phyloP scores from a whole-genome alignment of 805 yeast genomes.

The Groenewaldozyma salmanticensis region DNA sequence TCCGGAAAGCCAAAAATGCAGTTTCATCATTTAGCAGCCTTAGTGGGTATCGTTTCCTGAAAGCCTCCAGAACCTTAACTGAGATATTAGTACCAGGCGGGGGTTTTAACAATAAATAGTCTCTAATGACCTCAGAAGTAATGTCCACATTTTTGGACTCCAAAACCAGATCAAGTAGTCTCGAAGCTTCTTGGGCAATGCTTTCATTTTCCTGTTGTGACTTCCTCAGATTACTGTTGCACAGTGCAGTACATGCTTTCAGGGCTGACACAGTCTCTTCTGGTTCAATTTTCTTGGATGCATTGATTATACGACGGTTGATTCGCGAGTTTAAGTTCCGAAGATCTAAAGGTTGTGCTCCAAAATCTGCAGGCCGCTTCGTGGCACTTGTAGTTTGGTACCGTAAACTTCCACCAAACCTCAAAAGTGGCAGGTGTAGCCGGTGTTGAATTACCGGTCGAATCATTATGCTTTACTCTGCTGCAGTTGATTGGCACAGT shows the following conservation, averaged over 20 bases:
- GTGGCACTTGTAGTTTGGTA: neutral
- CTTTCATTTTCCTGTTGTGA: conserved; percentile 16
- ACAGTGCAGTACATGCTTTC: conserved; percentile 20
- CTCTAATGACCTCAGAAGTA: conserved; percentile 14
- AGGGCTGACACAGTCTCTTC: conserved; percentile 14
- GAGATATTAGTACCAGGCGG: conserved; percentile 18
- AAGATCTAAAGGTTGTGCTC: conserved; percentile 9
- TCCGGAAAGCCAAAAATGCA: conserved; percentile 56
- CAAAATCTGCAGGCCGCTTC: conserved; percentile 2
- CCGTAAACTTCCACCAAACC: too few species aligned
- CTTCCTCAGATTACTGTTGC: too few species aligned
- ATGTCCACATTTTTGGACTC: conserved; percentile 9
- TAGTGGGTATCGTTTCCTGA: conserved; percentile 10
- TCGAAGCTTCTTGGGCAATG: conserved; percentile 15
- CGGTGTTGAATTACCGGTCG: too few species aligned
- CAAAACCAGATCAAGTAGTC: conserved; percentile 15
- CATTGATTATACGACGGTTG: conserved; percentile 5
- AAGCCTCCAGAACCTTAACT: conserved; percentile 15
- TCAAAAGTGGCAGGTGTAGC: too few species aligned
- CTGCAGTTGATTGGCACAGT: too few species aligned
- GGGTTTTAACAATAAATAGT: conserved; percentile 16
- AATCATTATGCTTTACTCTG: too few species aligned
- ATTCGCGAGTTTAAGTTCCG: conserved; percentile 6
- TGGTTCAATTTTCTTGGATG: conserved; percentile 1
- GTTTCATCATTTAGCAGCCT: conserved; percentile 11